These are phyloP conservation scores for Wallemia ichthyophaga DNA, from an alignment of 1,284 basidiomycete species.

Conservation along the genomic window DNA sequence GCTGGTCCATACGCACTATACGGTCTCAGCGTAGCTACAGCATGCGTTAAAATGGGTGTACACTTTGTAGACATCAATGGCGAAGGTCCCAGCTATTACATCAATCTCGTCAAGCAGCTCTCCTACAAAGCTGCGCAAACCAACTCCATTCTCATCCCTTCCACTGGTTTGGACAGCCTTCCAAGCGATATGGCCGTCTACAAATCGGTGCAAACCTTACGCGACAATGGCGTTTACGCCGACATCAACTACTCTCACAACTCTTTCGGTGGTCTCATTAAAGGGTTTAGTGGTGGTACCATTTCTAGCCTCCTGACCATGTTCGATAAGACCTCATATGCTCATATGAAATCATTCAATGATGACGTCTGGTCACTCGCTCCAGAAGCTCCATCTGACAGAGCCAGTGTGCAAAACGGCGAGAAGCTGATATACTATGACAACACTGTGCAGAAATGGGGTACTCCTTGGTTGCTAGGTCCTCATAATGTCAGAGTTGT, in stretches of 20 bases:
- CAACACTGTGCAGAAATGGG: background rate
- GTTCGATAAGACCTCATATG: background rate
- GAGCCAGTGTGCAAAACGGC: background rate
- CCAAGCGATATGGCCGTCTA: conserved; percentile 21
- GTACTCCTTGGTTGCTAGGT: background rate
- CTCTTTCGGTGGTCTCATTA: background rate
- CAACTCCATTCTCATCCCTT: conserved; percentile 33
- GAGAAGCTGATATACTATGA: background rate
- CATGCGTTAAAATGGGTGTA: conserved; percentile 23
- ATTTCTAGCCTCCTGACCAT: background rate
- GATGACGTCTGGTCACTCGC: background rate
- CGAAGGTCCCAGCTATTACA: conserved; percentile 25
- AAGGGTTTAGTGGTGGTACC: background rate
- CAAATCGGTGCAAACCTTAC: background rate
- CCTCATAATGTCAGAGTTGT: conserved; percentile 1
- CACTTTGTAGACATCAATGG: conserved; percentile 36
- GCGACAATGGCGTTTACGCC: background rate
- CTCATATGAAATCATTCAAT: background rate
- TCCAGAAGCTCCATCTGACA: background rate
- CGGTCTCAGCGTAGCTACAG: conserved; percentile 14
- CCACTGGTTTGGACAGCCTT: conserved; percentile 38
- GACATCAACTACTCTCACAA: background rate
- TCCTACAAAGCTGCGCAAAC: conserved; percentile 29
- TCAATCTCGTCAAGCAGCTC: conserved; percentile 27
- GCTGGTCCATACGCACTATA: background rate